phyloP scores from a whole-genome alignment of 805 yeast genomes.

The Brettanomyces bruxellensis region DNA sequence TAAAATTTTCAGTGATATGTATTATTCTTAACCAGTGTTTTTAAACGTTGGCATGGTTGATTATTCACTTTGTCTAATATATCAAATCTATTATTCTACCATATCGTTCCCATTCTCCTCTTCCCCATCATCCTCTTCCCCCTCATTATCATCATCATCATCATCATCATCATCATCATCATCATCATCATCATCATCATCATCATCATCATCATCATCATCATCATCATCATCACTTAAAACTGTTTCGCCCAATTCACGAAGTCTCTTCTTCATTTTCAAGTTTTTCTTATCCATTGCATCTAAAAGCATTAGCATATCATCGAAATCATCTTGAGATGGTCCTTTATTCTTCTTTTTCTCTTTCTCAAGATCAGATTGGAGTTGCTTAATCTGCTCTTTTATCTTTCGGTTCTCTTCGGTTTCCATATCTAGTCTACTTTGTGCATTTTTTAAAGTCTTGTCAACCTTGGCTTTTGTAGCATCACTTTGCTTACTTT shows the following conservation, averaged over 20 bases:
- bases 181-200: constrained; percentile 59
- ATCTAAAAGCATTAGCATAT: constrained; percentile 63
- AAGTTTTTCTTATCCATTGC: constrained; percentile 66
- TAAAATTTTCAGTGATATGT: not conserved
- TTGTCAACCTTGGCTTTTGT: no score
- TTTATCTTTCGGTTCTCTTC: not conserved
- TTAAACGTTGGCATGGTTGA: no score
- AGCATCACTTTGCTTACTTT: no score
- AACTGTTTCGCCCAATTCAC: constrained; percentile 45
- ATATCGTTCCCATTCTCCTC: not conserved
- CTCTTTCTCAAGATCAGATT: not conserved
- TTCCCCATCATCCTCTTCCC: not conserved
- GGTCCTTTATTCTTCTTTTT: not conserved
- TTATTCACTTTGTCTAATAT: no score
- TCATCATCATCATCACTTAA: constrained; percentile 31
- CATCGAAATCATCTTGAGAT: constrained; percentile 66
- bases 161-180: constrained; percentile 38
- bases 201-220: constrained; percentile 58
- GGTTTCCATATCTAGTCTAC: no score
- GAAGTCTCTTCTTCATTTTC: constrained; percentile 45
- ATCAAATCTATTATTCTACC: no score
- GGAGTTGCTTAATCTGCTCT: not conserved
- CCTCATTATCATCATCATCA: constrained; percentile 58
- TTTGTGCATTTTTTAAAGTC: no score
- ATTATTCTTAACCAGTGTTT: not conserved